These are phyloP conservation scores for Flaveria sonorensis DNA, from an alignment of 129 eudicot species.

Conservation along the genomic window DNA sequence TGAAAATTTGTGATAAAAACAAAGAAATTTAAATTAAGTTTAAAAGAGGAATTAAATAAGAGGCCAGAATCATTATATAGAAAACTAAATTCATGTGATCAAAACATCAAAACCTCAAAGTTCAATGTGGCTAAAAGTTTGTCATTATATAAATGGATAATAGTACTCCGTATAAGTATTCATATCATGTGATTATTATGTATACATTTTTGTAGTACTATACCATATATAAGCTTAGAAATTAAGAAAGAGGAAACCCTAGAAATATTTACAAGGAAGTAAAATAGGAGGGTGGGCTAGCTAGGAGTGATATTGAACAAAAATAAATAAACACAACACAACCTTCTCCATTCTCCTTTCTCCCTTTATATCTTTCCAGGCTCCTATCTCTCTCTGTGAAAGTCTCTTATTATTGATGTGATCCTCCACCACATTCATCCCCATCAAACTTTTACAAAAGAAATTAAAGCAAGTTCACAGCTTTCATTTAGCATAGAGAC, in stretches of 20 bases:
- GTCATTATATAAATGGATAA: no score
- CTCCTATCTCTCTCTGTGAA: conserved; percentile 47
- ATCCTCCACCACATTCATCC: conserved; percentile 50
- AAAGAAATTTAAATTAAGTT: no score
- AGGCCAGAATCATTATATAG: no score
- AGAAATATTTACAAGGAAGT: conserved; percentile 32
- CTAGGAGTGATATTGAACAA: conserved; percentile 29
- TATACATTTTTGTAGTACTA: background rate
- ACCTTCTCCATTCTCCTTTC: conserved; percentile 34
- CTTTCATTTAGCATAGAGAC: conserved; percentile 35
- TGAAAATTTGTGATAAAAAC: no score
- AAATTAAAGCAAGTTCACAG: conserved; percentile 28
- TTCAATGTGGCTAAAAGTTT: no score
- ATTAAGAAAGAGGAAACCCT: conserved; percentile 35
- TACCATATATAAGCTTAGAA: conserved; percentile 9
- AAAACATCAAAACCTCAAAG: no score
- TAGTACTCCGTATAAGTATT: no score
- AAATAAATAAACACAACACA: conserved; percentile 44
- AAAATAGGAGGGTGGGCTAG: conserved; percentile 41
- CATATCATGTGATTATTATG: background rate
- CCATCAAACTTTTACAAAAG: conserved; percentile 47
- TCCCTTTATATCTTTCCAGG: conserved; percentile 40
- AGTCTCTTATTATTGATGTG: conserved; percentile 50
- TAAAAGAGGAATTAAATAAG: no score
- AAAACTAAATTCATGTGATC: no score